Conservation (phyloP, 768 basidiomycete species). For the Dioszegia crocea region DNA sequence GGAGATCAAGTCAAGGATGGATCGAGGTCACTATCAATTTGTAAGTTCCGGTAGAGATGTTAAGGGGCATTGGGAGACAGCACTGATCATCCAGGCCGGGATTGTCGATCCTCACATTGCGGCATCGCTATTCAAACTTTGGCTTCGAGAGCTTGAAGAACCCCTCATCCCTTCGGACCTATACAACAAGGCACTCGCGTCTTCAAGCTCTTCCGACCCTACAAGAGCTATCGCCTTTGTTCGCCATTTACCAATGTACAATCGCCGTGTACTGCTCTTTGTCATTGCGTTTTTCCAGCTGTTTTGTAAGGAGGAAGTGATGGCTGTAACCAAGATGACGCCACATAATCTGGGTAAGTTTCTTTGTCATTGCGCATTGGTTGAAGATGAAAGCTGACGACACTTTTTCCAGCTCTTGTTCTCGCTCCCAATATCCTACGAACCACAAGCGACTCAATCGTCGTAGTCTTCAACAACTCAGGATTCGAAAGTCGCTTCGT, state of each 20-base stretch:
- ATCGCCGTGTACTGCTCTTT: constrained; percentile 79
- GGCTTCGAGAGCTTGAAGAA: constrained; percentile 85
- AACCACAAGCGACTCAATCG: constrained; percentile 81
- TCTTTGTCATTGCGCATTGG: too few species aligned
- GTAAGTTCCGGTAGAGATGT: constrained; percentile 50
- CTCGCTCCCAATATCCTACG: constrained; percentile 87
- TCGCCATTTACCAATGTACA: constrained; percentile 73
- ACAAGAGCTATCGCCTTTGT: constrained; percentile 70
- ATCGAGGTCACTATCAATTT: constrained; percentile 83
- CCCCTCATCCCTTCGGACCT: constrained; percentile 86
- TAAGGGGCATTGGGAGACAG: background rate
- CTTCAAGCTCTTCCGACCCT: constrained; percentile 58
- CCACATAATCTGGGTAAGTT: constrained; percentile 64
- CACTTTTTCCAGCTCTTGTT: constrained; percentile 78
- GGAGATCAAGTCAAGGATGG: constrained; percentile 81
- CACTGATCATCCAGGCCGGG: constrained; percentile 44
- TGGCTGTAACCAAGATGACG: constrained; percentile 68
- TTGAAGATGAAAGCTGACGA: too few species aligned
- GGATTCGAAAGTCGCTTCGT: constrained; percentile 88
- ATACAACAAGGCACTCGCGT: constrained; percentile 79
- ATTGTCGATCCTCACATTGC: constrained; percentile 87
- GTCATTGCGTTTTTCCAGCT: constrained; percentile 85
- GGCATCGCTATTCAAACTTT: constrained; percentile 84
- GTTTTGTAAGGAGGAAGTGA: constrained; percentile 73
- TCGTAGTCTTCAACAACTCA: constrained; percentile 83